Conservation (phyloP, 2,329 filamentous ascomycete genomes). For the Beauveria sp. region DNA sequence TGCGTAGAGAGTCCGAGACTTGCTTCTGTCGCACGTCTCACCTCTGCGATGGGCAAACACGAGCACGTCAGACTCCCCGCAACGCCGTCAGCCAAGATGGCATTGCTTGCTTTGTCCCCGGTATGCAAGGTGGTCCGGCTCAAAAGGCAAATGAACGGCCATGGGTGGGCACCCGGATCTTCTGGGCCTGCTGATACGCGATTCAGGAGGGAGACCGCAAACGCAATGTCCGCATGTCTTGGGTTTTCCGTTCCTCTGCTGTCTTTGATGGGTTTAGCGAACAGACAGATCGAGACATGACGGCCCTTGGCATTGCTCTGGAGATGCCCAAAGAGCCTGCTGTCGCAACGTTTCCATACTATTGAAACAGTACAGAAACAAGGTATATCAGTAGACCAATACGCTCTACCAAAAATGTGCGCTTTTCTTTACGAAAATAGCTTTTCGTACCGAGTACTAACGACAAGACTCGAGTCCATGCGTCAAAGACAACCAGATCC, state of each 20-base stretch:
- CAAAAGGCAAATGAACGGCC: neutral
- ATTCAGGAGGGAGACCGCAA: neutral
- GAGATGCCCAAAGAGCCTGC: neutral
- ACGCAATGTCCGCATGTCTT: neutral
- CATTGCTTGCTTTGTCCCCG: neutral
- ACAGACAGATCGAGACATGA: neutral
- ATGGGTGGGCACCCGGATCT: neutral
- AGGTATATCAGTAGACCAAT: too few species aligned
- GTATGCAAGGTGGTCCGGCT: neutral
- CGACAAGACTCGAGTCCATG: too few species aligned
- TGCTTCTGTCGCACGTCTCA: conserved; percentile 3
- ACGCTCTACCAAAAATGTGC: too few species aligned
- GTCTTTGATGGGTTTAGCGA: neutral
- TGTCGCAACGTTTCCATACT: neutral
- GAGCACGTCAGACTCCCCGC: neutral
- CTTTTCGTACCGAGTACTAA: too few species aligned
- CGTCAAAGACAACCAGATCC: neutral
- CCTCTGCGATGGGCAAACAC: neutral
- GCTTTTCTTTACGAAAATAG: too few species aligned
- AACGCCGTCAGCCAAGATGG: neutral
- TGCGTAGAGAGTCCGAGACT: neutral
- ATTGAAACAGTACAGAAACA: too few species aligned
- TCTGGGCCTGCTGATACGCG: neutral
- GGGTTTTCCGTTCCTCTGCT: neutral
- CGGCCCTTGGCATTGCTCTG: neutral